These are phyloP conservation scores for Lentinula aciculospora DNA, from an alignment of 768 basidiomycete species.

Conservation along the genomic window DNA sequence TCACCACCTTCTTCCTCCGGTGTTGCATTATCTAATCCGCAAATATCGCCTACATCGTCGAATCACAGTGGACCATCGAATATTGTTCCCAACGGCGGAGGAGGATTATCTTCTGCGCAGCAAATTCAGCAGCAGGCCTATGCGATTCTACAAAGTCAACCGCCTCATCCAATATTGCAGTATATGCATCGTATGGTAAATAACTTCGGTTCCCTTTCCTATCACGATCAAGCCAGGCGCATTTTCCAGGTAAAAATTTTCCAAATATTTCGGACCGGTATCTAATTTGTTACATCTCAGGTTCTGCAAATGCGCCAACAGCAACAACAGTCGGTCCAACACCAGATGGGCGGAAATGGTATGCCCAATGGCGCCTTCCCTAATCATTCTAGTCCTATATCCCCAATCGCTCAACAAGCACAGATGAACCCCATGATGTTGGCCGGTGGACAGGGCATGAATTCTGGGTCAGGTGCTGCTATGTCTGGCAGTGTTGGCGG, in stretches of 20 bases:
- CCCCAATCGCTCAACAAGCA: conserved; percentile 3
- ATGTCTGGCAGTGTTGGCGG: conserved; percentile 19
- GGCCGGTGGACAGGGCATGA: conserved; percentile 14
- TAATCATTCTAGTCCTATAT: conserved; percentile 11
- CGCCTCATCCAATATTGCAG: conserved; percentile 51
- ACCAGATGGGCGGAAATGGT: conserved; percentile 11
- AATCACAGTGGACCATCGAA: background rate
- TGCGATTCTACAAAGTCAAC: conserved; percentile 42
- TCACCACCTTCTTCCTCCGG: conserved; percentile 27
- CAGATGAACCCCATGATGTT: conserved; percentile 15
- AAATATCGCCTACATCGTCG: background rate
- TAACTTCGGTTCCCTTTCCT: conserved; percentile 27
- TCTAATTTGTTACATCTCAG: background rate
- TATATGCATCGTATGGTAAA: conserved; percentile 48
- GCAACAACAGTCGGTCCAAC: conserved; percentile 12
- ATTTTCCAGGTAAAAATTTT: conserved; percentile 46
- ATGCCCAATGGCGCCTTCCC: background rate
- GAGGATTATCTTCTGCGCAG: conserved; percentile 15
- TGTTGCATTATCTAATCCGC: background rate
- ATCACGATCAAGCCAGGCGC: conserved; percentile 55
- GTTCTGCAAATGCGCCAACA: conserved; percentile 14
- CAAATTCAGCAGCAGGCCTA: conserved; percentile 33
- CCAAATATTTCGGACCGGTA: conserved; percentile 1
- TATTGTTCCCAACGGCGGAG: conserved; percentile 1
- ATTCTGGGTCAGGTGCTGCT: conserved; percentile 19